These are phyloP conservation scores for Choanephora cucurbitarum DNA, from an alignment of 371 early-diverging fungal species.

Conservation along the genomic window DNA sequence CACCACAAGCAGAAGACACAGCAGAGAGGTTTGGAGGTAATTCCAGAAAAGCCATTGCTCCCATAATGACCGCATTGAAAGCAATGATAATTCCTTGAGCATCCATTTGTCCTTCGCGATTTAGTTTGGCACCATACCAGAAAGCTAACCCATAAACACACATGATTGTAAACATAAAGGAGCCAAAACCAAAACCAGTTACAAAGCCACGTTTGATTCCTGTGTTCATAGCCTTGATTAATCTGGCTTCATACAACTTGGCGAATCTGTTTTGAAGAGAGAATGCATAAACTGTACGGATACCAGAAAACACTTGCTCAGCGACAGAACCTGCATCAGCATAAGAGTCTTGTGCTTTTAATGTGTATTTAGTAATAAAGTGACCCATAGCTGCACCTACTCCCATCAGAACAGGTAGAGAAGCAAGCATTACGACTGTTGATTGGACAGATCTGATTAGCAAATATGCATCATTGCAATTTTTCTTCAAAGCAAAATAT, in stretches of 20 bases:
- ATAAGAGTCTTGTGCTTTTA: constrained; percentile 50
- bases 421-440: constrained; percentile 65
- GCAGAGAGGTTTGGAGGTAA: constrained; percentile 64
- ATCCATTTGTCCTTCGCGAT: constrained; percentile 39
- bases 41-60: constrained; percentile 38
- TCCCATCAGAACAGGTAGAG: constrained; percentile 54
- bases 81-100: constrained; percentile 60
- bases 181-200: constrained; percentile 56
- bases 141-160: constrained; percentile 71
- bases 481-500: background rate
- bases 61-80: constrained; percentile 69
- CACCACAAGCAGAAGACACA: constrained; percentile 65
- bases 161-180: constrained; percentile 61
- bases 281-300: constrained; percentile 86
- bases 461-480: no score
- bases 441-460: background rate
- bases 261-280: constrained; percentile 70
- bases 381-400: constrained; percentile 62
- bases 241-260: constrained; percentile 53
- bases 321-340: constrained; percentile 82
- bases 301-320: constrained; percentile 78
- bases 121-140: constrained; percentile 70
- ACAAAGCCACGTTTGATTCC: constrained; percentile 53
- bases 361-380: constrained; percentile 46
- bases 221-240: constrained; percentile 44